phyloP scores from a whole-genome alignment of 495 filamentous ascomycete species.

The Hypoxylon cercidicola region DNA sequence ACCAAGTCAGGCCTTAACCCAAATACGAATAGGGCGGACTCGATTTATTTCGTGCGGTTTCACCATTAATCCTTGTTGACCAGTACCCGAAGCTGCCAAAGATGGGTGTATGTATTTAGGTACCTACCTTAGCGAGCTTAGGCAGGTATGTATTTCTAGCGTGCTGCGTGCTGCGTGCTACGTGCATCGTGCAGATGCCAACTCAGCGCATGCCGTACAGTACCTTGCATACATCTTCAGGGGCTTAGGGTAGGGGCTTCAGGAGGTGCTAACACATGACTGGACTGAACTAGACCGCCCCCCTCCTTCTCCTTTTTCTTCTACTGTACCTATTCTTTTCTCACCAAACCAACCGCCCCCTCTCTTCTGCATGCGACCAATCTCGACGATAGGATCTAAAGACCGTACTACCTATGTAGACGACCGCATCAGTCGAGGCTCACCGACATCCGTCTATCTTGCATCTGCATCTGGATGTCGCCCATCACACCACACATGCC shows the following conservation, averaged over 20 bases:
- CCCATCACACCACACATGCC: slow-evolving; percentile 10
- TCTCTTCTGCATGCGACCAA: slow-evolving; percentile 27
- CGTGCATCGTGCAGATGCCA: slow-evolving; percentile 32
- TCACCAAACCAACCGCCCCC: slow-evolving; percentile 9
- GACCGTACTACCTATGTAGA: slow-evolving; percentile 1
- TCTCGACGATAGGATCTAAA: slow-evolving; percentile 16
- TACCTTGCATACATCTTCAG: slow-evolving; percentile 27
- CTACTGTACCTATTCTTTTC: slow-evolving; percentile 16
- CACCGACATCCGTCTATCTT: neutral
- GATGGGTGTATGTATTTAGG: slow-evolving; percentile 8
- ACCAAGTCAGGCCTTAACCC: neutral
- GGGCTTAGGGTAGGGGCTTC: neutral
- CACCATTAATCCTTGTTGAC: slow-evolving; percentile 27
- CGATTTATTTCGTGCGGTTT: slow-evolving; percentile 24
- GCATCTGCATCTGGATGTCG: neutral
- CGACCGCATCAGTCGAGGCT: neutral
- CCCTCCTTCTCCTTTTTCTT: slow-evolving; percentile 10
- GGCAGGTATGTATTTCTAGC: neutral
- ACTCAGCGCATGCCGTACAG: slow-evolving; percentile 34
- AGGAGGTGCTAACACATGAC: neutral
- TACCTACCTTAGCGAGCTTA: slow-evolving; percentile 2
- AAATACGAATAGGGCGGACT: slow-evolving; percentile 10
- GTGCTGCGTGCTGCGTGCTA: slow-evolving; percentile 3
- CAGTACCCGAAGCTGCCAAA: no score
- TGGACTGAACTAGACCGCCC: slow-evolving; percentile 8